These are phyloP conservation scores for Penicillium sp. DNA, from an alignment of 2,329 filamentous ascomycete genomes.

Conservation along the genomic window DNA sequence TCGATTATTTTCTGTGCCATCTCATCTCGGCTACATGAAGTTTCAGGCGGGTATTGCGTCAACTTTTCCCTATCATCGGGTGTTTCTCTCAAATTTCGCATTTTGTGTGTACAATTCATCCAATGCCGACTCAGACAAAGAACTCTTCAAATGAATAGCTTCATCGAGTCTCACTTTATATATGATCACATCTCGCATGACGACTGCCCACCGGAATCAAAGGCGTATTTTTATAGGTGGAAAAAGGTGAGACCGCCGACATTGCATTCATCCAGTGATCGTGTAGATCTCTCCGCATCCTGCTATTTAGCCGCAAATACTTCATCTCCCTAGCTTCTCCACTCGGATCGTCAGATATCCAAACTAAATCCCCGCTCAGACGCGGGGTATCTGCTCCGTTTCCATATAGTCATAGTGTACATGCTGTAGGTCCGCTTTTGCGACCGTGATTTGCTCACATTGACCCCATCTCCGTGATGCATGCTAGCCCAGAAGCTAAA, in stretches of 20 bases:
- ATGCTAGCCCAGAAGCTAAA: not conserved
- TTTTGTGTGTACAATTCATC: constrained; percentile 1
- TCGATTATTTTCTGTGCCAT: constrained; percentile 9
- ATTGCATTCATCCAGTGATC: not conserved
- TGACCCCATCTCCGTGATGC: constrained; percentile 12
- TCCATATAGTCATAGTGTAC: constrained; percentile 15
- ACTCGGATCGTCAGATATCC: not conserved
- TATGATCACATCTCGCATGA: not conserved
- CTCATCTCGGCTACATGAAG: not conserved
- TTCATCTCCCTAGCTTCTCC: not conserved
- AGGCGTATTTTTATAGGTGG: constrained; percentile 11
- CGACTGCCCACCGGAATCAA: not conserved
- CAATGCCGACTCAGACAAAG: not conserved
- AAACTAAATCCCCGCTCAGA: not conserved
- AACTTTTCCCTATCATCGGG: not conserved
- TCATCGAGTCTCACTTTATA: not conserved
- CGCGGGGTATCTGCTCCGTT: constrained; percentile 16
- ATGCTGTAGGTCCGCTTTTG: constrained; percentile 1
- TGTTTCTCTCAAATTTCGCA: not conserved
- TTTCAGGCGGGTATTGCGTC: not conserved
- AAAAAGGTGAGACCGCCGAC: constrained; percentile 7
- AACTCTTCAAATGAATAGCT: not conserved
- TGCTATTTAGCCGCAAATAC: constrained; percentile 8
- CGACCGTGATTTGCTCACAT: not conserved
- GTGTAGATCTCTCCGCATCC: not conserved